These are phyloP conservation scores for Rubus idaeus DNA, from an alignment of 306 rosid species.

Conservation along the genomic window DNA sequence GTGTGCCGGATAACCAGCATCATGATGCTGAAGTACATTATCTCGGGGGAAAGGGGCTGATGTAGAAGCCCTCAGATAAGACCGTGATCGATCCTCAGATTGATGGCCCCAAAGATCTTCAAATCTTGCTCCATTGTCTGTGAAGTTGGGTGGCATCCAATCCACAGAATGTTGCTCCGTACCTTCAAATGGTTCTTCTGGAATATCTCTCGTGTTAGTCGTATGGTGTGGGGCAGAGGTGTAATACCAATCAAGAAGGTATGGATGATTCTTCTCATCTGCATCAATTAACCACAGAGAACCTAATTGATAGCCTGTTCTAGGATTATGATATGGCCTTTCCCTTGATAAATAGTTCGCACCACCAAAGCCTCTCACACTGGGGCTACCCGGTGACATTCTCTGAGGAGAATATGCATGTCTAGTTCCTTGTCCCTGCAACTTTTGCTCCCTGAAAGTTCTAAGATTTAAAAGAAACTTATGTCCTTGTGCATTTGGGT, in stretches of 20 bases:
- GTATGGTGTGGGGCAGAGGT: constrained; percentile 40
- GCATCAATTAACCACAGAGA: constrained; percentile 61
- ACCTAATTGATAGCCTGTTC: constrained; percentile 45
- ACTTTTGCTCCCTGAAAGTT: constrained; percentile 61
- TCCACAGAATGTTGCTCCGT: constrained; percentile 42
- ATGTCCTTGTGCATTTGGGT: constrained; percentile 67
- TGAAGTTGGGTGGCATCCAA: constrained; percentile 50
- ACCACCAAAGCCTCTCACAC: constrained; percentile 39
- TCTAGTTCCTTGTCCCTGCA: constrained; percentile 40
- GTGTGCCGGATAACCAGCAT: constrained; percentile 18
- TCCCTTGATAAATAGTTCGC: constrained; percentile 46
- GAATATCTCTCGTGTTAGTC: constrained; percentile 26
- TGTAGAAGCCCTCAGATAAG: constrained; percentile 74
- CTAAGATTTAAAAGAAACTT: constrained; percentile 55
- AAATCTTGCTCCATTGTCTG: constrained; percentile 33
- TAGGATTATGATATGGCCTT: constrained; percentile 36
- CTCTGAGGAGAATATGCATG: constrained; percentile 47
- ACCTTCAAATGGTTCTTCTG: constrained; percentile 38
- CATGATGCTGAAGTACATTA: constrained; percentile 46
- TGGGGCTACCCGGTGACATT: constrained; percentile 47
- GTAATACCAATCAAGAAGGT: constrained; percentile 88
- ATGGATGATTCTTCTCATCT: constrained; percentile 56
- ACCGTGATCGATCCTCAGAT: constrained; percentile 30
- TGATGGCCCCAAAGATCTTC: constrained; percentile 41
- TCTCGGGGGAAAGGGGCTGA: constrained; percentile 58